Evolutionary conservation across 2,329 filamentous ascomycete species (phyloP).

Genomic region (Lojkania enalia): DNA sequence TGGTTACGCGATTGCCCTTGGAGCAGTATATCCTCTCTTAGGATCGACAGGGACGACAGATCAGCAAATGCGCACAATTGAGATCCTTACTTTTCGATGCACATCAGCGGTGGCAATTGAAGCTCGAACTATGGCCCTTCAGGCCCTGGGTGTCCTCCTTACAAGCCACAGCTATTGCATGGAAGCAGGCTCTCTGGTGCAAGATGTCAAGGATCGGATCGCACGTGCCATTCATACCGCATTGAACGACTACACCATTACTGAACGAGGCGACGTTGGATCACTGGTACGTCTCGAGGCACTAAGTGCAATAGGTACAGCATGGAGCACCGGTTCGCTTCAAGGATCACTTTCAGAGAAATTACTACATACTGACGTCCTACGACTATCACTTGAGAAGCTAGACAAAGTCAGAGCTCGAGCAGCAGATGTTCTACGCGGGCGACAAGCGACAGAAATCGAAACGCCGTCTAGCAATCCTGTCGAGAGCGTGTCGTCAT

Average conservation of each 20-base stretch:
- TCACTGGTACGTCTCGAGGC: constrained; percentile 83
- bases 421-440: constrained; percentile 30
- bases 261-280: constrained; percentile 85
- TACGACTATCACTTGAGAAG: constrained; percentile 82
- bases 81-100: constrained; percentile 42
- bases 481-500: constrained; percentile 57
- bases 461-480: constrained; percentile 8
- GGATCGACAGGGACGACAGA: not conserved
- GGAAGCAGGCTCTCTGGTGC: constrained; percentile 9
- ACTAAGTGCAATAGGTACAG: constrained; percentile 64
- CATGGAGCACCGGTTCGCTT: constrained; percentile 31
- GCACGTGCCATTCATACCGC: constrained; percentile 45
- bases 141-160: constrained; percentile 44
- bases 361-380: constrained; percentile 46
- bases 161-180: constrained; percentile 12
- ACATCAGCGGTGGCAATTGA: constrained; percentile 46
- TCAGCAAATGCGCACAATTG: constrained; percentile 33
- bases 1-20: constrained; percentile 51
- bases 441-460: constrained; percentile 29
- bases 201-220: constrained; percentile 27
- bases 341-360: constrained; percentile 18
- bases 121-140: constrained; percentile 49
- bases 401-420: constrained; percentile 75
- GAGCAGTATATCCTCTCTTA: constrained; percentile 40
- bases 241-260: constrained; percentile 88